Base-by-base conservation (phyloP, 202 grass and related monocot genomes). In the Carex sylvatica region DNA sequence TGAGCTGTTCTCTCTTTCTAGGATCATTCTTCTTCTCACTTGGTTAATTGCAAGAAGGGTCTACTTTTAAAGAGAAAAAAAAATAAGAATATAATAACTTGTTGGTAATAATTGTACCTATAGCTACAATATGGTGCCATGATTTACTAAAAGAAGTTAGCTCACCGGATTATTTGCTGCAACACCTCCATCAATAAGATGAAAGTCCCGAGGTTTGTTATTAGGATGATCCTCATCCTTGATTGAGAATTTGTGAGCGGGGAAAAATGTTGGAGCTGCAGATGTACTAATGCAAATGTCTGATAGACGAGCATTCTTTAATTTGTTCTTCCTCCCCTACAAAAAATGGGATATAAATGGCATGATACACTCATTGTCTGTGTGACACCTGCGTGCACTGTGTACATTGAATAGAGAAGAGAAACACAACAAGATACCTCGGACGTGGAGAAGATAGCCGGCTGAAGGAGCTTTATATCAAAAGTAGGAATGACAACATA, bases 161-260 rank as follows among this genome's bases (percentile, higher is more conserved):
- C 46, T 13, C 14, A 94, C 89, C 61, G 92, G 89, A 51, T 94
- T 94, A 73, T 94, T 94, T 38, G 92, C 92, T 3, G 87, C 89
- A 20, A 91, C 86, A 5, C 91, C 91, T 65, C 91, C 91, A 65
- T 91, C 91, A 70, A 91, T 70, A 63, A 91, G 92, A 79, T 94
- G 86, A 79, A 87, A 91, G 0, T 87, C 69, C 31, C 83, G 73
- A 22, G 23, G 1, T 71, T 46, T 0, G 1, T 3, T 4, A 2
- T 1, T 0, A 44, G 16, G 2, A 40, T 83, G 59, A 81, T 84
- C 87, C 12, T 70, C 64, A 81, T 84, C 83, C 13, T 70, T 16
- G 10, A 78, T 91, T 78, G 53, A 22, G 80, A 94, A 93, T 31
- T 85, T 82, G 26, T 94, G 85, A 46, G 89, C 83, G 0, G 92